These are phyloP conservation scores for Aspergillus tubingensis DNA, from an alignment of 2,329 filamentous ascomycete species.

Conservation along the genomic window DNA sequence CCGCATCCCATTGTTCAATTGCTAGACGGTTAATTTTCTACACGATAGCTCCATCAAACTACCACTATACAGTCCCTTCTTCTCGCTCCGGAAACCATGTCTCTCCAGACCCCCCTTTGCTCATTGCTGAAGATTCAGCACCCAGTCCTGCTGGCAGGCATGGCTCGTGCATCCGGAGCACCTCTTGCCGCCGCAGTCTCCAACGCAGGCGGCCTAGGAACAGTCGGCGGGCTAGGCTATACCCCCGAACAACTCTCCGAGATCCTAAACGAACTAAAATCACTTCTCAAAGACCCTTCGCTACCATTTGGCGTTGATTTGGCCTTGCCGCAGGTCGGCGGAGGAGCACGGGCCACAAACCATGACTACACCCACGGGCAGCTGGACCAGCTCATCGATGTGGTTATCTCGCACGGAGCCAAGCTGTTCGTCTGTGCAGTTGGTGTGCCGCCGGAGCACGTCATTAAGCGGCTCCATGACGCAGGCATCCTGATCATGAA, in stretches of 20 bases:
- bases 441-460: conserved; percentile 73
- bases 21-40: background rate
- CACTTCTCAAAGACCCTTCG: conserved; percentile 63
- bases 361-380: conserved; percentile 93
- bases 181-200: conserved; percentile 81
- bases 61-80: background rate
- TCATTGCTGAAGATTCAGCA: conserved; percentile 79
- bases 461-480: conserved; percentile 75
- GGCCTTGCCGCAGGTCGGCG: conserved; percentile 85
- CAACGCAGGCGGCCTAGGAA: conserved; percentile 79
- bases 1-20: background rate
- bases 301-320: conserved; percentile 91
- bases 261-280: conserved; percentile 85
- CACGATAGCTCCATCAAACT: background rate
- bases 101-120: conserved; percentile 76
- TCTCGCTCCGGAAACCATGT: conserved; percentile 26
- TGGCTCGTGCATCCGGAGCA: conserved; percentile 82
- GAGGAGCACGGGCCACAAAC: conserved; percentile 81
- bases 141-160: conserved; percentile 88
- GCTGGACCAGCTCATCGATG: conserved; percentile 82
- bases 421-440: conserved; percentile 85
- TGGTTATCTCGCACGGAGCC: conserved; percentile 82
- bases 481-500: conserved; percentile 90
- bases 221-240: conserved; percentile 65
- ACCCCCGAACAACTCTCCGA: conserved; percentile 72